Evolutionary conservation across 805 yeast species (phyloP), one percentile per base, ranked within the genome.

Genomic region (Metschnikowia bowlesiae): DNA sequence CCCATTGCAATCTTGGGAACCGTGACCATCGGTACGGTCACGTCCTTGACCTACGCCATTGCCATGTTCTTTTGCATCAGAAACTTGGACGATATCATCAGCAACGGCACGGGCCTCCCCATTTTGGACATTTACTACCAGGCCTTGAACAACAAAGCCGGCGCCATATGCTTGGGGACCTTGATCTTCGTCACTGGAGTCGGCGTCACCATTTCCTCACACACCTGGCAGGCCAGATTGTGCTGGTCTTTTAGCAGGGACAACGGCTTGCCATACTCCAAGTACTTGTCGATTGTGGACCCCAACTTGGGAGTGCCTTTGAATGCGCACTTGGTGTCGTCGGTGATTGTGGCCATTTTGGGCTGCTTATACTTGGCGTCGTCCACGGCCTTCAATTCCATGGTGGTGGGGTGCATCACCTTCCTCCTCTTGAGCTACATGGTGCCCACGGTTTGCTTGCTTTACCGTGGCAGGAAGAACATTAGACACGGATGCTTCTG

Each of bases 191-290:
- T 68, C 39, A 69, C 74, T 44, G 73, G 70, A 28, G 56, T 58
- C 39, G 74, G 74, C 2, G 70, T 74, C 58, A 71, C 73, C 31
- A 65, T 70, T 48, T 61, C 70, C 34, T 68, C 70, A 42, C 74
- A 70, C 60, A 71, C 75, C 26, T 71, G 74, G 75, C 75, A 71
- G 63, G 69, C 75, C 28, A 64, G 76, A 61, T 62, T 71, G 52
- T 69, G 74, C 56, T 71, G 75, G 75, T 68, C 74, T 9, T 71
- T 71, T 58, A 64, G 72, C 44, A 67, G 76, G 64, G 75, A 71
- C 64, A 66, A 69, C 50, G 76, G 75, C 10, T 65, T 71, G 57
- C 76, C 76, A n/a, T 66, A 62, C 44, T 69, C 74, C 53, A 69
- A 68, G 56, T 63, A 65, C 56, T 68, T 68, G 57, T 56, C 69